Base-by-base conservation (phyloP, 176 grass and related monocot species). In the Saccharum spontaneum region DNA sequence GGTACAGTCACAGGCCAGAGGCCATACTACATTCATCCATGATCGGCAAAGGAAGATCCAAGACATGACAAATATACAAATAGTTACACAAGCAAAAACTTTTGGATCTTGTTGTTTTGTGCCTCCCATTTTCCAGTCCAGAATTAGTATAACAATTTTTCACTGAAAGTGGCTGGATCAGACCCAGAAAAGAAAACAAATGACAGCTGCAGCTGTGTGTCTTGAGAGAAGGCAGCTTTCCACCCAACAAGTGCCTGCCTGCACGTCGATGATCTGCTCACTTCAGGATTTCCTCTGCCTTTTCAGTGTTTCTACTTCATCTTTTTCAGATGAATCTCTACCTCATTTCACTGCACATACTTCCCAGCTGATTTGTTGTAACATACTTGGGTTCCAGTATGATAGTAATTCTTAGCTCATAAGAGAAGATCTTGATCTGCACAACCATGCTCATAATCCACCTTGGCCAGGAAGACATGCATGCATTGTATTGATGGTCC, bases 141-240 rank as follows among this genome's bases (percentile, higher is more conserved):
- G 93, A 95, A 95, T 28, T 28, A 28, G 28, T 28, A 28, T 28
- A 28, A 28, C 28, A 28, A 28, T 28, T 28, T 28, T 28, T 28
- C 28, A 28, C 1, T 28, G 28, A 28, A 28, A 28, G 28, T 28
- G 28, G 28, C 28, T 28, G 28, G 28, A 28, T 28, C 28, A 28
- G 28, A 28, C 28, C 28, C 28, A 28, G 28, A 28, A 28, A 28
- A 28, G 28, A 28, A 28, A 28, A 28, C 28, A 28, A 28, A 28
- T 28, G 28, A 28, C 28, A 28, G 28, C 28, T 28, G 28, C 28
- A 28, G 28, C 28, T 28, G 28, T 28, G 28, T 28, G 28, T 28
- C 28, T 28, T 28, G 28, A 28, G 28, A 28, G 28, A 28, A 28
- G 28, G 28, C 28, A 28, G 28, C 28, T 28, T 28, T 28, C 28